Percentiles rank a stretch among this genome's conserved stretches.
Evolutionary conservation across 2,329 filamentous ascomycete species (phyloP).

Genomic region (Colletotrichum sp.): DNA sequence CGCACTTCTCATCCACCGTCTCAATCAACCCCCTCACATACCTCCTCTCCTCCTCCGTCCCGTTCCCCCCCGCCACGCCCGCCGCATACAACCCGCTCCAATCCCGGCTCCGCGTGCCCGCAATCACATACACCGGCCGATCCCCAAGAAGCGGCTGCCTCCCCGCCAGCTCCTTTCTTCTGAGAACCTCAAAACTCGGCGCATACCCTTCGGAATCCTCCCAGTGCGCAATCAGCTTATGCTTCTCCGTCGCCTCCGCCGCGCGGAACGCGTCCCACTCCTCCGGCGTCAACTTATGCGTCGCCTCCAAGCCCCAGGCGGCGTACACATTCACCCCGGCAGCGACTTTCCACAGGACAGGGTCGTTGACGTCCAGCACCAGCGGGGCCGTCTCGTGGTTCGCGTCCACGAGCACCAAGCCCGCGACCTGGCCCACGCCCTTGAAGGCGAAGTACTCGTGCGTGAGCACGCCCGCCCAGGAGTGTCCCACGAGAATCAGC

Average conservation of each 20-base stretch:
- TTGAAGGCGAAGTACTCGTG: conserved; percentile 2
- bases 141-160: not conserved
- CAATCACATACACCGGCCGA: not conserved
- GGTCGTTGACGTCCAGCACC: not conserved
- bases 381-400: not conserved
- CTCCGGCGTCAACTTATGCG: not conserved
- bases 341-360: not conserved
- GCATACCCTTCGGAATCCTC: not conserved
- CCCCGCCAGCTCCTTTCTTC: not conserved
- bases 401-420: not conserved
- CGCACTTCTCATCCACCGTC: not conserved
- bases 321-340: not conserved
- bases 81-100: not conserved
- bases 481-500: not conserved
- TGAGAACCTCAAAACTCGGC: not conserved
- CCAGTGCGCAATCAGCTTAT: not conserved
- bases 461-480: conserved; percentile 5
- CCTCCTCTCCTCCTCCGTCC: not conserved
- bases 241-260: not conserved
- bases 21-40: conserved; percentile 1
- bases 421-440: not conserved
- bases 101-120: not conserved
- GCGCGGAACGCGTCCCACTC: conserved; percentile 3
- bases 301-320: not conserved
- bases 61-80: not conserved